Percentiles rank a stretch among this genome's conserved stretches.
Evolutionary conservation across 805 yeast genomes (phyloP).

Genomic region (Debaryomyces castellii): DNA sequence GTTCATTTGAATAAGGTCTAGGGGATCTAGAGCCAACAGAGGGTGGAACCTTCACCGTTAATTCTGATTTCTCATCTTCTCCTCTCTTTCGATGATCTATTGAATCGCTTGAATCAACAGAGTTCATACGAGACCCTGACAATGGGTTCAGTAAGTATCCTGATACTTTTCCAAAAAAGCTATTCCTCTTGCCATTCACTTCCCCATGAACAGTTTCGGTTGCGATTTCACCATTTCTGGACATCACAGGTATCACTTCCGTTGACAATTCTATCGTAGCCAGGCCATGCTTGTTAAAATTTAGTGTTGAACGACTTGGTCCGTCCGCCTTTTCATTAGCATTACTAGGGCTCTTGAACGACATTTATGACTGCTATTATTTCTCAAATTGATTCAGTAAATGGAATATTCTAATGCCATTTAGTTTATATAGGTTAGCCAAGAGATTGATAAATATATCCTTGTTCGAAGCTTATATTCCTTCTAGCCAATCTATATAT

Average conservation of each 20-base stretch:
- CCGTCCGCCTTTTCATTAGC: slow-evolving; percentile 3
- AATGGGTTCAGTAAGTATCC: slow-evolving; percentile 28
- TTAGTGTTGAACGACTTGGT: slow-evolving; percentile 12
- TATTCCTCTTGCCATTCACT: slow-evolving; percentile 14
- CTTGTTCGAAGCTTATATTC: neutral
- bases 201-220: neutral
- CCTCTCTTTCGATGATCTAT: neutral
- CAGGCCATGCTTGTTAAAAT: slow-evolving; percentile 9
- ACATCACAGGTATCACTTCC: slow-evolving; percentile 10
- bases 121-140: slow-evolving; percentile 14
- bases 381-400: neutral
- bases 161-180: slow-evolving; percentile 31
- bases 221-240: slow-evolving; percentile 5
- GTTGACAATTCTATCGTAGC: slow-evolving; percentile 15
- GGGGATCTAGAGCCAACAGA: neutral
- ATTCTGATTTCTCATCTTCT: neutral
- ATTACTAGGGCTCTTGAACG: slow-evolving; percentile 3
- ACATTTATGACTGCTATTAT: neutral
- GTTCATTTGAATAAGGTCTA: slow-evolving; percentile 2
- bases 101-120: slow-evolving; percentile 7
- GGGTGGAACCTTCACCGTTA: neutral
- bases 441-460: neutral
- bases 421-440: neutral
- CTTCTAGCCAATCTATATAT: neutral
- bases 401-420: neutral